Conservation (phyloP, 179 eudicot species). For the Gypsophila paniculata region DNA sequence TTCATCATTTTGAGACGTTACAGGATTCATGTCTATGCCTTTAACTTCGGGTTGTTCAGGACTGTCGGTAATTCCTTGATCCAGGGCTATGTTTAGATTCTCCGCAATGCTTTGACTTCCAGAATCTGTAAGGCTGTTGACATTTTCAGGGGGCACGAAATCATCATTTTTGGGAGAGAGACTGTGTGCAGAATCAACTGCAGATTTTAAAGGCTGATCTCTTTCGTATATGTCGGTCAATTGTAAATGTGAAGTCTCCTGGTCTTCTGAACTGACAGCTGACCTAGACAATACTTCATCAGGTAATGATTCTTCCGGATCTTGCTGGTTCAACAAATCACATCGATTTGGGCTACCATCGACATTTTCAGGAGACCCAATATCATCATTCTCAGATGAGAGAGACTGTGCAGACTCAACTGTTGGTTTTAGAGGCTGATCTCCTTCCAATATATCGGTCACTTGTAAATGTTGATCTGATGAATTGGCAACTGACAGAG, state of each 20-base stretch:
- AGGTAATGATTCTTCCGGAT: conserved; percentile 18
- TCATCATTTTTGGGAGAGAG: conserved; percentile 14
- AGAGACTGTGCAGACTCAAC: conserved; percentile 9
- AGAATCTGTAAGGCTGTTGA: conserved; percentile 1
- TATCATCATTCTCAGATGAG: conserved; percentile 15
- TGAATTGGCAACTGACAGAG: conserved; percentile 13
- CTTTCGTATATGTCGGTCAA: background rate
- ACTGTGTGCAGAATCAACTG: conserved; percentile 10
- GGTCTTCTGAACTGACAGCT: conserved; percentile 1
- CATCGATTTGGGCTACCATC: conserved; percentile 12
- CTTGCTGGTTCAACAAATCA: conserved; percentile 17
- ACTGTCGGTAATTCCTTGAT: conserved; percentile 16
- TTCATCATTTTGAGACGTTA: conserved; percentile 15
- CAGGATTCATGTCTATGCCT: conserved; percentile 13
- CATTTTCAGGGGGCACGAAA: conserved; percentile 1
- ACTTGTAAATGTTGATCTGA: conserved; percentile 7
- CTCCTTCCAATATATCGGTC: background rate
- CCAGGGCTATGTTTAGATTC: conserved; percentile 6
- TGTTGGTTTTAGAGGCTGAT: conserved; percentile 17
- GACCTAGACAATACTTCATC: conserved; percentile 16
- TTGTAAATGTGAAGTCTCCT: conserved; percentile 14
- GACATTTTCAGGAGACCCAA: background rate
- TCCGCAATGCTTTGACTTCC: background rate
- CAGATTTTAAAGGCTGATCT: conserved; percentile 17
- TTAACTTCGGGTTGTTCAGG: conserved; percentile 8